Evolutionary conservation across 2,329 filamentous ascomycete genomes (phyloP).

Genomic region (Fusarium falciforme): DNA sequence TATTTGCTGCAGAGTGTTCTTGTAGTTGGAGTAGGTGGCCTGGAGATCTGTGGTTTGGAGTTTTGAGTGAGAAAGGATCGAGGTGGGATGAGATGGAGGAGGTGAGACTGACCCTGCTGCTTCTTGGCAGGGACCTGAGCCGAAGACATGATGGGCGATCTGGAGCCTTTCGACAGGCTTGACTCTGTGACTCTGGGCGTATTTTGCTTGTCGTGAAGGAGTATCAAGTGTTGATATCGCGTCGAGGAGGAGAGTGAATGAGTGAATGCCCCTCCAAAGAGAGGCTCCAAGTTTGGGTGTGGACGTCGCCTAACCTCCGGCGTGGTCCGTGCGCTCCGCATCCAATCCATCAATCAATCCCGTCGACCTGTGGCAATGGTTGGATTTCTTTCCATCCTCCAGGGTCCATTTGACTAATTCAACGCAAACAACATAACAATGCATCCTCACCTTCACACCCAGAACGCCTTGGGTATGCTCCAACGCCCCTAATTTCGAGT

Average conservation of each 20-base stretch:
- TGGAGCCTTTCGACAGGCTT: not conserved
- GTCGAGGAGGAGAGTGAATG: slow-evolving; percentile 12
- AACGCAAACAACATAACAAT: slow-evolving; percentile 63
- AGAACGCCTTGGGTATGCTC: slow-evolving; percentile 82
- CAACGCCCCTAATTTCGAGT: not conserved
- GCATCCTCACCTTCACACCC: slow-evolving; percentile 98
- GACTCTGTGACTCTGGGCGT: not conserved
- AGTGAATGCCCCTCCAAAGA: slow-evolving; percentile 41
- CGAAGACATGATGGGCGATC: slow-evolving; percentile 56
- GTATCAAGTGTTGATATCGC: slow-evolving; percentile 28
- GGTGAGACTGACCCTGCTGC: slow-evolving; percentile 72
- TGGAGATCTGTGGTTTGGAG: slow-evolving; percentile 73
- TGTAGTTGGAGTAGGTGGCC: slow-evolving; percentile 81
- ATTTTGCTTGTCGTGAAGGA: slow-evolving; percentile 8
- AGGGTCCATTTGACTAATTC: slow-evolving; percentile 16
- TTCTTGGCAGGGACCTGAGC: slow-evolving; percentile 70
- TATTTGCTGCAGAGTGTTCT: slow-evolving; percentile 85
- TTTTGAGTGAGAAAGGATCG: slow-evolving; percentile 22
- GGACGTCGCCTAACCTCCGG: slow-evolving; percentile 25
- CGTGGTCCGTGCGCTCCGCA: slow-evolving; percentile 47
- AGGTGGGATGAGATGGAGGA: not conserved
- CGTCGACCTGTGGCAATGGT: slow-evolving; percentile 25
- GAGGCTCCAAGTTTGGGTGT: slow-evolving; percentile 8
- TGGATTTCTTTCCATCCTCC: slow-evolving; percentile 28
- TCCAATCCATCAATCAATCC: slow-evolving; percentile 21